phyloP scores from a whole-genome alignment of 208 protist genomes.

The Trypanosoma brucei region DNA sequence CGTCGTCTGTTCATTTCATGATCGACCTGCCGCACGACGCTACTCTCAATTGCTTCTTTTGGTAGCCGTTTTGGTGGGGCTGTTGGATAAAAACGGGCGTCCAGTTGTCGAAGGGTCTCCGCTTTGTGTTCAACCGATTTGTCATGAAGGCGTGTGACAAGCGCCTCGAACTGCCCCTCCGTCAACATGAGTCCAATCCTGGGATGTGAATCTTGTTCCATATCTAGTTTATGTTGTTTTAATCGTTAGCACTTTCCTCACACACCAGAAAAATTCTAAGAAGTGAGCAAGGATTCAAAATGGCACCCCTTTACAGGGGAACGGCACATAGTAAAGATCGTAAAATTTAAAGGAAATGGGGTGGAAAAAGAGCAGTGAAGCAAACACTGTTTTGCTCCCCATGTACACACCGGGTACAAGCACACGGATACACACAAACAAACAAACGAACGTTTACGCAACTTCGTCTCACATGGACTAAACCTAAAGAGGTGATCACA shows the following conservation, averaged over 20 bases:
- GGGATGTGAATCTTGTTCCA: neutral
- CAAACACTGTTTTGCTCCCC: too few species aligned
- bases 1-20: constrained; percentile 53
- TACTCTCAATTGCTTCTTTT: constrained; percentile 53
- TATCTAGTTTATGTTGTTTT: neutral
- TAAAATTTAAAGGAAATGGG: neutral
- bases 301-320: too few species aligned
- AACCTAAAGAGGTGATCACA: constrained; percentile 3
- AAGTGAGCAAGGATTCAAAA: too few species aligned
- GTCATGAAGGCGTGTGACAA: constrained; percentile 73
- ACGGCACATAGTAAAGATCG: too few species aligned
- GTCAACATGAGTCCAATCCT: constrained; percentile 20
- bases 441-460: neutral
- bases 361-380: constrained; percentile 1
- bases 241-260: neutral
- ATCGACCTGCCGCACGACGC: constrained; percentile 74
- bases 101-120: constrained; percentile 44
- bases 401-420: too few species aligned
- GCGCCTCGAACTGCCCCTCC: constrained; percentile 40
- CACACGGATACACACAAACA: neutral
- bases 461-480: too few species aligned
- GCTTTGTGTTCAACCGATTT: constrained; percentile 45
- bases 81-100: constrained; percentile 73
- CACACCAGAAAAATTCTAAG: too few species aligned
- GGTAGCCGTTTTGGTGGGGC: constrained; percentile 35